Base-by-base conservation (phyloP, 2,329 filamentous ascomycete genomes). In the Didymella pomorum region DNA sequence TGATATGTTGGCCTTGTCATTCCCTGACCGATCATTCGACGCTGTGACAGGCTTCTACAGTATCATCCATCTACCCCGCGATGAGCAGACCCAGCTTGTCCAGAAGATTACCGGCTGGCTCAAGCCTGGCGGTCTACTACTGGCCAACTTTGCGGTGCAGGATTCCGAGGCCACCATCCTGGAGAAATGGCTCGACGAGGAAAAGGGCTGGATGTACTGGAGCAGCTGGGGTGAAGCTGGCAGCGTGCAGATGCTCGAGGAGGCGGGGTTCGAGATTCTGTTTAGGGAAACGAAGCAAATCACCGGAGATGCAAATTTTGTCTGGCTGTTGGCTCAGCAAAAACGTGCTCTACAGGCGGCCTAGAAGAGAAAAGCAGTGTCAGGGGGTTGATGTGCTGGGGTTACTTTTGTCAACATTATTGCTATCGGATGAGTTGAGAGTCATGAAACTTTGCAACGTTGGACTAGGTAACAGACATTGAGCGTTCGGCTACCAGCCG, bases 41-140 rank as follows among this genome's bases (percentile, higher is more conserved):
- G 83, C 80, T 4, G 78, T 85, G 1, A 64, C 83, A 1, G 84
- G 74, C 0, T 80, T 87, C 64, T 86, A 85, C 70, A 84, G 80
- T 31, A 69, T 87, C 50, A 81, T 86, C 50, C 85, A 87, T 63
- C 77, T 87, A 5, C 83, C 84, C 1, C 77, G 79, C 6, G 71
- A 72, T 1, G 83, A 86, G 66, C 84, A 87, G 71, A 71, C 62
- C 0, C 69, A 70, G 21, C 75, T 86, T 55, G 63, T 87, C 21
- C 35, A 51, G n/a, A 76, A 79, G 35, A 78, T 85, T 20, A 63
- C 58, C 0, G 42, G 37, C 7, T 87, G 84, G 85, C 67, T 87
- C 35, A 81, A 79, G 62, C 80, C 81, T 0, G 83, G 82, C 0
- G 84, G 84, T 1, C 74, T 74, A 35, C 61, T 87, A 21, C 37